A percentile compares a stretch with the other conserved stretches of the same genome.
Conservation (phyloP, 108 stramenopile species). For the Fragilariopsis cylindrus region DNA sequence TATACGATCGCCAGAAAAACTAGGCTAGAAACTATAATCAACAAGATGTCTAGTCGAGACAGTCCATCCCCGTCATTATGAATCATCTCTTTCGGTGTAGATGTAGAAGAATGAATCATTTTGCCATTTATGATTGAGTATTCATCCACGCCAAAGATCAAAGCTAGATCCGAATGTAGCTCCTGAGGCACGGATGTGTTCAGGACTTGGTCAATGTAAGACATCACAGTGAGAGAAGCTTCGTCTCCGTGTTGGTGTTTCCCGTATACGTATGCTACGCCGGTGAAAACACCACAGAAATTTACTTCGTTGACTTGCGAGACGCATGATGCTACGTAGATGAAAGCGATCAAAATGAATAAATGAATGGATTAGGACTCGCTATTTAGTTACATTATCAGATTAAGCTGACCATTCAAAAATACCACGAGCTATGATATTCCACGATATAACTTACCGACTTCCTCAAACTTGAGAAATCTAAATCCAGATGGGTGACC, state of each 20-base stretch:
- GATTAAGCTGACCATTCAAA: too few species aligned
- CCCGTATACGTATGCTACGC: constrained; percentile 27
- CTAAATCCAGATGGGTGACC: constrained; percentile 33
- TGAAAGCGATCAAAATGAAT: neutral
- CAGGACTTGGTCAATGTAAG: constrained; percentile 14
- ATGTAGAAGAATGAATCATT: neutral
- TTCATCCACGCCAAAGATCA: constrained; percentile 14
- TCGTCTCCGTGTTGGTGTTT: constrained; percentile 6
- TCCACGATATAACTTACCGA: constrained; percentile 18
- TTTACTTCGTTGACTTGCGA: constrained; percentile 23
- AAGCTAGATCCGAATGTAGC: constrained; percentile 27
- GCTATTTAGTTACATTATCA: neutral
- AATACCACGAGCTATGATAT: too few species aligned
- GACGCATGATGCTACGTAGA: constrained; percentile 22
- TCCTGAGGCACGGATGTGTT: constrained; percentile 18
- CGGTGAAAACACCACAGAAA: constrained; percentile 37
- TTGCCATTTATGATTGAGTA: neutral
- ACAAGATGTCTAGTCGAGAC: constrained; percentile 9
- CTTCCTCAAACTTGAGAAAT: constrained; percentile 27
- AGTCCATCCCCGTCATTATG: neutral
- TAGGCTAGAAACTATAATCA: constrained; percentile 10
- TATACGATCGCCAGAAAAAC: constrained; percentile 9
- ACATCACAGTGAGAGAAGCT: constrained; percentile 4
- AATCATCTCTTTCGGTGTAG: neutral
- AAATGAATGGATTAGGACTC: neutral